Conservation (phyloP, 2,329 filamentous ascomycete species). For the Alternaria sp. region DNA sequence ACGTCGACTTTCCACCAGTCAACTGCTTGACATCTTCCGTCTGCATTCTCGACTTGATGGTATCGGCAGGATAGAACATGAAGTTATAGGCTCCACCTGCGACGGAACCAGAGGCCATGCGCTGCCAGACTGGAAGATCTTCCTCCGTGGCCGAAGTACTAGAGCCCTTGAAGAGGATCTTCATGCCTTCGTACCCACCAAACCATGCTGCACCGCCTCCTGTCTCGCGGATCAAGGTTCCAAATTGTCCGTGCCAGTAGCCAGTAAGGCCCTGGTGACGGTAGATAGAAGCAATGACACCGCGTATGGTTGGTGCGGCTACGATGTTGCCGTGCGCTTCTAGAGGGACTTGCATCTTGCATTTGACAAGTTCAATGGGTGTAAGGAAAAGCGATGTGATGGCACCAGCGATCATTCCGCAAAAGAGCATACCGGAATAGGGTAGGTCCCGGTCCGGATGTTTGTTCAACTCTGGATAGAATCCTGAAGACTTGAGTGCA, state of each 20-base stretch:
- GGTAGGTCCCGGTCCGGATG: conserved; percentile 67
- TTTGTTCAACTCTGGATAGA: conserved; percentile 59
- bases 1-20: conserved; percentile 67
- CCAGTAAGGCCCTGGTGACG: conserved; percentile 82
- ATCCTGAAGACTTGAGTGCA: conserved; percentile 67
- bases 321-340: conserved; percentile 50
- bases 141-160: conserved; percentile 54
- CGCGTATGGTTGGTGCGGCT: conserved; percentile 69
- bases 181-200: conserved; percentile 63
- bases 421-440: conserved; percentile 77
- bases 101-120: conserved; percentile 84
- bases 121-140: conserved; percentile 81
- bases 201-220: conserved; percentile 97
- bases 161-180: conserved; percentile 71
- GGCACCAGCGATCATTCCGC: conserved; percentile 85
- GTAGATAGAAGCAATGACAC: conserved; percentile 81
- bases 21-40: conserved; percentile 74
- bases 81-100: conserved; percentile 97
- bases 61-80: conserved; percentile 95
- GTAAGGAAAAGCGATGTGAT: conserved; percentile 92
- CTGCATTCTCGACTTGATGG: conserved; percentile 97
- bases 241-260: conserved; percentile 95
- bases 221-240: conserved; percentile 91
- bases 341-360: conserved; percentile 88
- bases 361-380: conserved; percentile 96